Evolutionary conservation across 2,329 filamentous ascomycete genomes (phyloP), one percentile per base, ranked within the genome.

Genomic region (Sporothrix brasiliensis): DNA sequence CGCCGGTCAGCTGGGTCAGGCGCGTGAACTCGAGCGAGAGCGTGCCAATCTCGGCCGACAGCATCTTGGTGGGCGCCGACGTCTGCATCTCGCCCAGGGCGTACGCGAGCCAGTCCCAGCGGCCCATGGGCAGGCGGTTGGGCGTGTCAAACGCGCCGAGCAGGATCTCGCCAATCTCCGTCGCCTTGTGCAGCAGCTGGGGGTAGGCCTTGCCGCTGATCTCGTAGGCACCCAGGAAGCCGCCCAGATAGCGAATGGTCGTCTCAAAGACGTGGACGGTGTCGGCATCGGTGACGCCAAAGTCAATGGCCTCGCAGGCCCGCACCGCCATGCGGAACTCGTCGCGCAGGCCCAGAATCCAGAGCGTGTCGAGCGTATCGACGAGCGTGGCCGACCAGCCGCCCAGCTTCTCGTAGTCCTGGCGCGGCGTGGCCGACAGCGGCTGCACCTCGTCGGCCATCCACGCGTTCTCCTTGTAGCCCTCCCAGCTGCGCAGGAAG

Each of bases 231-330:
- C 87, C 86, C 69, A 92, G 76, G 69, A 92, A 83, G 0, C 90
- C 89, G 16, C 90, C 90, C 0, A 92, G 83, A 76, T 92, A 92
- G 54, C 90, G 85, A 71, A 92, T 92, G 13, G 85, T 91, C 0
- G 89, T 91, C 78, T 92, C 90, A 72, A 92, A 92, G 0, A 91
- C 81, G 73, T 90, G 91, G 73, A 91, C 85, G 44, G 84, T 81
- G 6, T 79, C 77, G 54, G 79, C 75, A 6, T 78, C 78, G 0
- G 87, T 86, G 1, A 79, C 83, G 1, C 85, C 84, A 76, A 91
- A 92, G 76, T 91, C 88, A 68, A 92, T 87, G 73, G 75, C 75
- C 16, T 84, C 80, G 6, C 88, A 84, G 1, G 86, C 87, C 68
- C 83, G 80, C 3, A 89, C 86, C 1, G 89, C 89, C 73, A 86